A percentile compares a stretch with the other conserved stretches of the same genome.
Evolutionary conservation across 2,329 filamentous ascomycete species (phyloP).

Genomic region (Pseudogymnoascus sp.): DNA sequence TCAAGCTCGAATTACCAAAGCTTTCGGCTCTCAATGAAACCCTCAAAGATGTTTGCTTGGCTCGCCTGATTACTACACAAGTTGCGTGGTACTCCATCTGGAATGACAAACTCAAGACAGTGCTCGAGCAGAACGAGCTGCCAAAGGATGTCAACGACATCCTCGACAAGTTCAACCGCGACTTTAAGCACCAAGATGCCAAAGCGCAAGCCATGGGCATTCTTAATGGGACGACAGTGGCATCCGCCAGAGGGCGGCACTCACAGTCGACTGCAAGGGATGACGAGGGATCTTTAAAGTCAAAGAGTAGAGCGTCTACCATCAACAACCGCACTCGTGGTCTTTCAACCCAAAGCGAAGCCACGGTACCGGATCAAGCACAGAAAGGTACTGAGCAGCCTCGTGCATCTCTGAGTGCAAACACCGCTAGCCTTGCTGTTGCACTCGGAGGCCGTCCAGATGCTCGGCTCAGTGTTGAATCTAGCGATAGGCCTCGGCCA

Average conservation of each 20-base stretch:
- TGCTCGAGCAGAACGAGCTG: constrained; percentile 58
- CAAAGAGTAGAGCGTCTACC: constrained; percentile 25
- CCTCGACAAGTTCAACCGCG: constrained; percentile 65
- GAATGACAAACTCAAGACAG: constrained; percentile 70
- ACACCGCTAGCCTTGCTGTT: background rate
- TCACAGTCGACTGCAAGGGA: constrained; percentile 35
- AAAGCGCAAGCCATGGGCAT: constrained; percentile 65
- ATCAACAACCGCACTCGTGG: constrained; percentile 41
- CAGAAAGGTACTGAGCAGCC: background rate
- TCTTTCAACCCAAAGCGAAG: constrained; percentile 54
- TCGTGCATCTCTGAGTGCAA: background rate
- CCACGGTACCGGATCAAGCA: constrained; percentile 32
- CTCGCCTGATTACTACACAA: constrained; percentile 78
- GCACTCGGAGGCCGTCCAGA: background rate
- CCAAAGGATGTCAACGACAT: constrained; percentile 66
- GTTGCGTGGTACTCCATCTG: constrained; percentile 74
- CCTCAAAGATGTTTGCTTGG: constrained; percentile 73
- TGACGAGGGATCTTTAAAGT: constrained; percentile 28
- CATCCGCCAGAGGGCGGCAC: constrained; percentile 14
- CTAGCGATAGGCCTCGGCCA: constrained; percentile 1
- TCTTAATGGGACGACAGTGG: constrained; percentile 57
- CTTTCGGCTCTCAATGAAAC: constrained; percentile 75
- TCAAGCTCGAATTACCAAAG: constrained; percentile 85
- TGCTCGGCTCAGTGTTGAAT: background rate
- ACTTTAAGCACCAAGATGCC: constrained; percentile 69